Conservation (phyloP, 2,329 filamentous ascomycete species). For the Epichloe sp. region DNA sequence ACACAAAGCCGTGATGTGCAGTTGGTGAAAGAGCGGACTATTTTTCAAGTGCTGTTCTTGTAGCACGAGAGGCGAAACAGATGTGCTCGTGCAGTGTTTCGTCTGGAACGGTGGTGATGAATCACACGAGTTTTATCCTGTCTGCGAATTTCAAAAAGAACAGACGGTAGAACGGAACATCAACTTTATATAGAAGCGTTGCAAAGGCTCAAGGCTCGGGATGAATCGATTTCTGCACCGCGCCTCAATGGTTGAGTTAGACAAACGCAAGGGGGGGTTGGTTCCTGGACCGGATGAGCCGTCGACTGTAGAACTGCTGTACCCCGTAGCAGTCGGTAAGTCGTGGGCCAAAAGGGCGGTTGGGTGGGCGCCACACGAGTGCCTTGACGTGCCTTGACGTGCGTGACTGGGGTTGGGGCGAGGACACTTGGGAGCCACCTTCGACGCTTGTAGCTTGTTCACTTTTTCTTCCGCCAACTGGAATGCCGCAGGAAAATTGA, state of each 20-base stretch:
- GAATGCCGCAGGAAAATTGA: not conserved
- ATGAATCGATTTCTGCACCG: constrained; percentile 1
- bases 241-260: constrained; percentile 4
- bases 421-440: no score
- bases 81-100: not conserved
- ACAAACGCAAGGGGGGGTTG: constrained; percentile 7
- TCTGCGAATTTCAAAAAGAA: not conserved
- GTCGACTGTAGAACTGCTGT: constrained; percentile 4
- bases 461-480: not conserved
- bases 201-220: not conserved
- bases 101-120: not conserved
- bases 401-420: constrained; percentile 1
- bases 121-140: not conserved
- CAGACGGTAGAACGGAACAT: not conserved
- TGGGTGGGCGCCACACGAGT: not conserved
- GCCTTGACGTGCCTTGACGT: not conserved
- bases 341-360: not conserved
- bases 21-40: not conserved
- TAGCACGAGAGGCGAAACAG: not conserved
- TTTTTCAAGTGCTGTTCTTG: not conserved
- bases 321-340: not conserved
- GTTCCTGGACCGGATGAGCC: constrained; percentile 1
- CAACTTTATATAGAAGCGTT: constrained; percentile 7
- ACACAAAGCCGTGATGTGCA: not conserved
- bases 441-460: not conserved